Evolutionary conservation across 805 yeast species (phyloP), one percentile per base, ranked within the genome.

Genomic region (Yarrowia osloensis): DNA sequence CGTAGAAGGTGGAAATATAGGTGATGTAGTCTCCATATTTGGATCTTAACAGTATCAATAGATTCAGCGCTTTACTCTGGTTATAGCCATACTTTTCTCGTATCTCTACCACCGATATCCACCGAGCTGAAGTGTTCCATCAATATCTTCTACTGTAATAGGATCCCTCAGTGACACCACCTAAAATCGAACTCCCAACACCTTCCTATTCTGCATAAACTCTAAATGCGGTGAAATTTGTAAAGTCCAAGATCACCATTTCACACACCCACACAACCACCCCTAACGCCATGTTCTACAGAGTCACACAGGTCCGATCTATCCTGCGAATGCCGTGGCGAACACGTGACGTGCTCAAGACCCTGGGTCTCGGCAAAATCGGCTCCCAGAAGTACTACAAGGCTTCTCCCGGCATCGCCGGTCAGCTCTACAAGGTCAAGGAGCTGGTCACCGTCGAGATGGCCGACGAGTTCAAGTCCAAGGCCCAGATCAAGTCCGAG

Each of bases 381-480:
- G 90, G 93, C 65, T 87, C 87, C 44, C 84, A 88, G 1, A 87
- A 86, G 2, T 93, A 88, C 77, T 93, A 87, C 73, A 78, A 79
- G 55, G 91, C 90, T 4, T 82, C 88, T 13, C 92, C 96, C 17
- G 85, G 88, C 37, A 84, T 88, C 68, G 97, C 98, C 3, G 97
- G 97, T 76, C 87, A 88, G 81, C 82, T 94, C 67, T 85, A 91
- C 35, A 81, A 83, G 68, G 90, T 94, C 54, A 94, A 94, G 77
- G 98, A 94, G 76, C 81, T 94, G 67, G 93, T 94, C 9, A 85
- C 84, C 57, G 95, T 94, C 31, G 94, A 91, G 71, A 79, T 91
- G 40, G 86, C 88, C 12, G 87, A 86, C 50, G 78, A 80, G 37
- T 49, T 11, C 59, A 63, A 63, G 59, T 13, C 46, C 59, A 47